These are phyloP conservation scores for Backusella circina DNA, from an alignment of 192 early-diverging fungal species.

Conservation along the genomic window DNA sequence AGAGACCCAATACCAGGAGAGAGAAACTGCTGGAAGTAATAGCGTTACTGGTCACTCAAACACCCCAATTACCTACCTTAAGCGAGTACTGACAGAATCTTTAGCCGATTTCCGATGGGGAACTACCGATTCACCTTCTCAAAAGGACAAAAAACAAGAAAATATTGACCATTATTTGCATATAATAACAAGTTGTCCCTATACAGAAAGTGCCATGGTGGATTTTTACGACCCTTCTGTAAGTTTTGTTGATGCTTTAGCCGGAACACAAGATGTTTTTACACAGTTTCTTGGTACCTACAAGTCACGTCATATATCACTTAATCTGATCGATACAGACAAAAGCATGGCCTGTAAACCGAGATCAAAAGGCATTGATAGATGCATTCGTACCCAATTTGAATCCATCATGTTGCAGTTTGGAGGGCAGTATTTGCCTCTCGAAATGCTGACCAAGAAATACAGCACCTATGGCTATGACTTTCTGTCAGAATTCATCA, in stretches of 20 bases:
- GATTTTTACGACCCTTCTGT: background rate
- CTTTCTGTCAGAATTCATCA: background rate
- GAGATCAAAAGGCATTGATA: background rate
- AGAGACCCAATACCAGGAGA: background rate
- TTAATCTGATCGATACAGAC: background rate
- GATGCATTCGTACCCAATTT: background rate
- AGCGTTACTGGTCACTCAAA: background rate
- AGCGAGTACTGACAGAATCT: background rate
- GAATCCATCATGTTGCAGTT: background rate
- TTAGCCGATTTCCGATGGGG: background rate
- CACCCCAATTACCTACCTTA: background rate
- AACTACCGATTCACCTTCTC: background rate
- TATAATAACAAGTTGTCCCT: background rate
- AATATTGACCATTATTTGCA: background rate
- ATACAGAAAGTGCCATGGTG: background rate
- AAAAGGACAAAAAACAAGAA: background rate
- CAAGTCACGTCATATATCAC: background rate
- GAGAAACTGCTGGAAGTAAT: background rate
- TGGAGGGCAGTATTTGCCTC: background rate
- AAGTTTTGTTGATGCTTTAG: background rate
- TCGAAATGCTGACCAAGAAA: background rate
- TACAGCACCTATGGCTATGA: background rate
- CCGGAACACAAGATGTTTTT: background rate
- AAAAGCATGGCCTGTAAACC: background rate
- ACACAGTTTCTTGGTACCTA: background rate